Evolutionary conservation across 208 protist species (phyloP).

Genomic region (Acanthamoeba royreba): DNA sequence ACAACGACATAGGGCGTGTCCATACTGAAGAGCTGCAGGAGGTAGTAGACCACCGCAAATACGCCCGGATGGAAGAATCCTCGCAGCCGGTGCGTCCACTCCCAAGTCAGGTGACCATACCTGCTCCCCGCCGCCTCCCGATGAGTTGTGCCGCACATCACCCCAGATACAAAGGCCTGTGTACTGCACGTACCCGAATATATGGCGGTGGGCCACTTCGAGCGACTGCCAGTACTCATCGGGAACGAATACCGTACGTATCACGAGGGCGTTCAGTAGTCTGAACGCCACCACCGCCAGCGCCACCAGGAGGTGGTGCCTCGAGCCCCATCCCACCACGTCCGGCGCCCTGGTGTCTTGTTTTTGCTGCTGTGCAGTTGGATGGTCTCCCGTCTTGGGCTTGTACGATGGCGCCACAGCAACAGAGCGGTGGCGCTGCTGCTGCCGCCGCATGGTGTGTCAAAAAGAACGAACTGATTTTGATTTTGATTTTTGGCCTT

Average conservation of each 20-base stretch:
- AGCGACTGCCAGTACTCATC: slow-evolving; percentile 79
- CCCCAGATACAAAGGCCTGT: background rate
- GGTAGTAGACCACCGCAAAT: slow-evolving; percentile 55
- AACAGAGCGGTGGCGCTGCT: too few relatives aligned
- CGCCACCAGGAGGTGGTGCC: too few relatives aligned
- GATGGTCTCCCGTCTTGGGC: too few relatives aligned
- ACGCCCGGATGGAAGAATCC: slow-evolving; percentile 70
- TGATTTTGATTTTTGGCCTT: too few relatives aligned
- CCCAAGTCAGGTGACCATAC: slow-evolving; percentile 76
- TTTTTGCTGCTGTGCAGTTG: too few relatives aligned
- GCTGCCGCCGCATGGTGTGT: too few relatives aligned
- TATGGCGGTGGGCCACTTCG: slow-evolving; percentile 69
- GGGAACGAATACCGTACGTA: slow-evolving; percentile 68
- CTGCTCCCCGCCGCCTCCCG: background rate
- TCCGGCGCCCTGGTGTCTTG: too few relatives aligned
- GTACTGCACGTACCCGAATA: slow-evolving; percentile 59
- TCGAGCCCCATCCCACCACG: too few relatives aligned
- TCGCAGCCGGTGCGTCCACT: slow-evolving; percentile 64
- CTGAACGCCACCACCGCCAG: slow-evolving; percentile 21
- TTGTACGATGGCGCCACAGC: too few relatives aligned
- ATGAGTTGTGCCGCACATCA: background rate
- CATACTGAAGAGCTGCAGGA: slow-evolving; percentile 56
- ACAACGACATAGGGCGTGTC: slow-evolving; percentile 58
- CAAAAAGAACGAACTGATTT: too few relatives aligned
- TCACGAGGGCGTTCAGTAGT: slow-evolving; percentile 25